Base-by-base conservation (phyloP, 1,284 basidiomycete genomes). In the Rhodotorula sp. region DNA sequence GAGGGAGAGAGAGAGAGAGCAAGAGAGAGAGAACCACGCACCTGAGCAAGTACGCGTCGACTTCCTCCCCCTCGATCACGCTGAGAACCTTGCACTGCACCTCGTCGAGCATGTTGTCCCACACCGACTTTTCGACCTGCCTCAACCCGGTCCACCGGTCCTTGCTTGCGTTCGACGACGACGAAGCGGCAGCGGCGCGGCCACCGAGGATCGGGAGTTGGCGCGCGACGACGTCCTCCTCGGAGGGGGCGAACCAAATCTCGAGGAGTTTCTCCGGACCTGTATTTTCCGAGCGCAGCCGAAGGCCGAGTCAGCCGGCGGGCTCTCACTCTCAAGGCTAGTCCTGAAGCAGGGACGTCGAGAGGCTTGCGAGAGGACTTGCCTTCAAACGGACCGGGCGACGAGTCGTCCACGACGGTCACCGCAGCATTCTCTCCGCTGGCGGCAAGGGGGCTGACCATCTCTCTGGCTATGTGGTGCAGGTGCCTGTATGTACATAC, bases 81-180 rank as follows among this genome's bases (percentile, higher is more conserved):
- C 90, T 95, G 80, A 99, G 86, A 49, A 98, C 91, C 81, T 98
- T 95, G 86, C 97, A 99, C 81, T 92, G 90, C 80, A 99, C 97
- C 76, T 97, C 91, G 82, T 91, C 89, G 70, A 99, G 88, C 94
- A 99, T 97, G 72, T 91, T 90, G 83, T 98, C 94, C 97, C 97
- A 99, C 23, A 91, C 84, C 26, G 84, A 82, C 69, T 88, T 85
- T 74, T 88, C 85, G 58, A 99, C 89, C 77, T 85, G 87, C 69
- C 94, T 85, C 63, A 98, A 85, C 28, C 95, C 95, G 50, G 72
- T 78, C 77, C 79, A 80, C 18, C 77, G 75, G 23, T 76, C 68
- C 19, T 75, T 73, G 49, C 69, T 45, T 2, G 14, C 43, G 23
- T 43, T 47, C 43, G 23, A 38, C 23, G 23, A 38, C 23, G 58